phyloP scores from a whole-genome alignment of 495 filamentous ascomycete genomes.

The Aspergillus campestris region DNA sequence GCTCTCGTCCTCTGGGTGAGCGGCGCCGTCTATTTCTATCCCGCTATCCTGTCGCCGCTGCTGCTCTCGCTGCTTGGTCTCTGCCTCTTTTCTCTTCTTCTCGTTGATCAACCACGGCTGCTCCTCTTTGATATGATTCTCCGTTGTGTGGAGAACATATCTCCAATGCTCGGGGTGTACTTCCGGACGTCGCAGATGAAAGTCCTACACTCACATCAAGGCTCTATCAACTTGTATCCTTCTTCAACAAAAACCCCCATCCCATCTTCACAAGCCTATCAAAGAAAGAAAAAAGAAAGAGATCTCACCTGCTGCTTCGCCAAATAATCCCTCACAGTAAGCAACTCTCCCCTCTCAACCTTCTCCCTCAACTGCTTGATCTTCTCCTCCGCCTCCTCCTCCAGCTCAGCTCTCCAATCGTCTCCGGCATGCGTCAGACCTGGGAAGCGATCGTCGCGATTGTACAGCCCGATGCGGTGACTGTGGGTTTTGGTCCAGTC shows the following conservation, averaged over 20 bases:
- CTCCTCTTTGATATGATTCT: constrained; percentile 11
- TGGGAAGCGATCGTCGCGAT: constrained; percentile 5
- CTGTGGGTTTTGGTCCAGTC: constrained; percentile 11
- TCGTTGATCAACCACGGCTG: constrained; percentile 10
- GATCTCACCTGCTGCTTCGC: constrained; percentile 7
- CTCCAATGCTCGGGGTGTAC: constrained; percentile 10
- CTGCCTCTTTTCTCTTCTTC: constrained; percentile 3
- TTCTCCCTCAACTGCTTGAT: constrained; percentile 10
- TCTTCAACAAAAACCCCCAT: too few species aligned
- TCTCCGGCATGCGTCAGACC: constrained; percentile 11
- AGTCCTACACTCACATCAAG: constrained; percentile 6
- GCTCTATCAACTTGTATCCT: background rate
- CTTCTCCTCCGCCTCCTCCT: constrained; percentile 13
- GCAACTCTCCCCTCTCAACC: constrained; percentile 5
- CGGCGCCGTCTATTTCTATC: constrained; percentile 10
- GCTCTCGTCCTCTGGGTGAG: constrained; percentile 4
- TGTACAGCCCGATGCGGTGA: constrained; percentile 8
- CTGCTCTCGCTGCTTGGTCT: too few species aligned
- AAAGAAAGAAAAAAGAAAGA: background rate
- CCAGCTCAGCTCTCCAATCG: constrained; percentile 3
- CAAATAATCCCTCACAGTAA: constrained; percentile 13
- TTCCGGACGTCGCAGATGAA: constrained; percentile 7
- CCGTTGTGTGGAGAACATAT: constrained; percentile 14
- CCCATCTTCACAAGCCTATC: background rate
- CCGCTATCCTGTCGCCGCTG: too few species aligned